Evolutionary conservation across 768 basidiomycete genomes (phyloP).

Genomic region (Coprinopsis cinerea): DNA sequence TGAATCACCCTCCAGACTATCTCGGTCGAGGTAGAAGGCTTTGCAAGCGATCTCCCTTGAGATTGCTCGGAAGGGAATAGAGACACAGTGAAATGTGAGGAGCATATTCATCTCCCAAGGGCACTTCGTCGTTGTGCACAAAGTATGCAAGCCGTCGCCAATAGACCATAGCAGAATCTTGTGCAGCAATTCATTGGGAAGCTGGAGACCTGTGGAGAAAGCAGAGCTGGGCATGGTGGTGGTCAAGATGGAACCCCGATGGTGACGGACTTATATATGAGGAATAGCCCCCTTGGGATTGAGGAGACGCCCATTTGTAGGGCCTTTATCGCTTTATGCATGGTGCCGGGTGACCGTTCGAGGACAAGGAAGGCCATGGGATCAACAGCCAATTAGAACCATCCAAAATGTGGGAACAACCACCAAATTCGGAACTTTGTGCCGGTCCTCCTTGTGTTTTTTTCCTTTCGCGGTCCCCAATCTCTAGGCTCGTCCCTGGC

Average conservation of each 20-base stretch:
- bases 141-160: conserved; percentile 26
- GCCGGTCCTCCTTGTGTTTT: neutral
- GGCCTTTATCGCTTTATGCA: neutral
- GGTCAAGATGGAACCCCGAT: neutral
- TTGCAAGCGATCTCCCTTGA: conserved; percentile 26
- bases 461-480: no score
- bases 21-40: conserved; percentile 24
- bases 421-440: neutral
- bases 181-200: conserved; percentile 34
- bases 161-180: conserved; percentile 27
- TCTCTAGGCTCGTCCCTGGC: no score
- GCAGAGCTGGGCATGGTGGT: neutral
- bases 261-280: neutral
- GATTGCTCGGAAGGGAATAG: conserved; percentile 27
- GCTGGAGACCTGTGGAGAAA: conserved; percentile 4
- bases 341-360: neutral
- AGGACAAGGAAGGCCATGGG: neutral
- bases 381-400: neutral
- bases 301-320: no score
- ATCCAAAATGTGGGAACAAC: neutral
- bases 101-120: conserved; percentile 28
- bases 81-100: conserved; percentile 27
- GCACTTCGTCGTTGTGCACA: conserved; percentile 15
- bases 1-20: conserved; percentile 12
- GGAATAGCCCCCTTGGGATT: neutral